Evolutionary conservation across 2,329 filamentous ascomycete genomes (phyloP).

Genomic region (Calonectria honghensis): DNA sequence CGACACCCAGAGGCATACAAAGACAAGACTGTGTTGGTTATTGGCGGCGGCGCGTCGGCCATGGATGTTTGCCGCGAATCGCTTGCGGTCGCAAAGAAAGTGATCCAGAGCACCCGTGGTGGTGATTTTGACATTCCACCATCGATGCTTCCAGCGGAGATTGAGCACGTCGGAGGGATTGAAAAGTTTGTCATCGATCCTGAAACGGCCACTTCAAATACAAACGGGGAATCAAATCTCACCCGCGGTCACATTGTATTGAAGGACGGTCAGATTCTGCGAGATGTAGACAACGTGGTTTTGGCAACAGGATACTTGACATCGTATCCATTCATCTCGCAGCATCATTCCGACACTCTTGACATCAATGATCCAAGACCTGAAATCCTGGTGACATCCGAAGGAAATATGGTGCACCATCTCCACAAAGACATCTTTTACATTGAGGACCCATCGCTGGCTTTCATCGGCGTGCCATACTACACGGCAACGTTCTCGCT

Average conservation of each 20-base stretch:
- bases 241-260: conserved; percentile 72
- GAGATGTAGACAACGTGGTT: conserved; percentile 76
- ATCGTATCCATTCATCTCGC: conserved; percentile 77
- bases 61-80: conserved; percentile 66
- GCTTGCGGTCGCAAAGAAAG: conserved; percentile 59
- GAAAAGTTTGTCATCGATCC: conserved; percentile 63
- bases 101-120: conserved; percentile 71
- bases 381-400: conserved; percentile 74
- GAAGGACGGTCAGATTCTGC: conserved; percentile 70
- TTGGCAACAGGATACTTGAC: conserved; percentile 82
- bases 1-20: conserved; percentile 75
- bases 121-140: conserved; percentile 76
- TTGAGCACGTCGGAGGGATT: conserved; percentile 71
- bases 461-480: conserved; percentile 79
- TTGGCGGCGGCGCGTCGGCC: conserved; percentile 71
- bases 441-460: conserved; percentile 78
- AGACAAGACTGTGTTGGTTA: conserved; percentile 70
- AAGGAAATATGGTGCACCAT: conserved; percentile 79
- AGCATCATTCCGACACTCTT: conserved; percentile 64
- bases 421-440: conserved; percentile 84
- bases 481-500: conserved; percentile 81
- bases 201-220: conserved; percentile 25
- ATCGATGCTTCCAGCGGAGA: conserved; percentile 71
- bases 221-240: conserved; percentile 51
- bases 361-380: conserved; percentile 69